Evolutionary conservation across 2,329 filamentous ascomycete genomes (phyloP), one percentile per base, ranked within the genome.

Genomic region (Clarireedia hainanense): DNA sequence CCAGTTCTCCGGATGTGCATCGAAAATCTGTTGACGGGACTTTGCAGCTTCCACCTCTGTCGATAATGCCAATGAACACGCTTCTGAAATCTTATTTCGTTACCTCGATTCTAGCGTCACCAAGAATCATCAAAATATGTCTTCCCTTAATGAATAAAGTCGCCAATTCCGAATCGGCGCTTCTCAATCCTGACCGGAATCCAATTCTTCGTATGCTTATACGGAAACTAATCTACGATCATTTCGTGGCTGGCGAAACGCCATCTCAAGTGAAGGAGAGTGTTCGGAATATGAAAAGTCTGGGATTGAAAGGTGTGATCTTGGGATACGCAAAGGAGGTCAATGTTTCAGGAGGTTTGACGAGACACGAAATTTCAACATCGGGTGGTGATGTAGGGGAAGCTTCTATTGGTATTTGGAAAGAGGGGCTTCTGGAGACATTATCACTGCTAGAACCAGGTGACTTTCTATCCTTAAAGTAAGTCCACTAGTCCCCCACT

Each of bases 171-270:
- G 24, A 47, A 5, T 55, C 47, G 6, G 40, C 10, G 2, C 47
- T 63, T 5, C 52, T 63, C 6, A 63, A 62, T 42, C 83, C 89
- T 2, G 89, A 94, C 67, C 76, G 74, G 54, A 95, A 95, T 67
- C 81, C 81, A 0, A 48, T 91, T 0, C 76, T 95, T 17, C 79
- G 82, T 47, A 79, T 76, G 56, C 66, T 89, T 30, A 75, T 95
- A 46, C 88, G 89, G 69, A 81, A 84, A 67, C 91, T 89, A 0
- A 89, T 95, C 63, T 95, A 95, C 68, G 84, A 85, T 27, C 91
- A 95, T 65, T 95, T 95, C 70, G 95, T 90, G 69, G 89, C 88
- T 0, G 91, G 91, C 24, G 86, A 89, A 71, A 85, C 80, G 50
- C 76, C 79, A 0, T 65, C 69, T 3, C 87, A 95, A 70, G 85